Conservation (phyloP, 1,284 basidiomycete genomes). For the Sporisorium iseilematis-ciliati region DNA sequence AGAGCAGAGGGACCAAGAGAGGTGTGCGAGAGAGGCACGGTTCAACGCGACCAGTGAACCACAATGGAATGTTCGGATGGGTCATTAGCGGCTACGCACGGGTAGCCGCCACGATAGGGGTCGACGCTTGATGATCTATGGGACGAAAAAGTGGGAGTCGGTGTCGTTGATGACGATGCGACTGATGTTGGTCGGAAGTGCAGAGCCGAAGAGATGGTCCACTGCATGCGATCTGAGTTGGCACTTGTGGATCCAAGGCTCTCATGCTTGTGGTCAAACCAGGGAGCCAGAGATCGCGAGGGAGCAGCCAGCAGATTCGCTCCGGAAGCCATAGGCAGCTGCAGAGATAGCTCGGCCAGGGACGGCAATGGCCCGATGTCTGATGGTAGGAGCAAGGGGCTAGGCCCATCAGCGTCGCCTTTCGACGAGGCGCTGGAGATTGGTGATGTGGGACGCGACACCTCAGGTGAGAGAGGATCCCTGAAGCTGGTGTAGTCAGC, state of each 20-base stretch:
- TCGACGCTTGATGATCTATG: slow-evolving; percentile 7
- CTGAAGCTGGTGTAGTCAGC: slow-evolving; percentile 17
- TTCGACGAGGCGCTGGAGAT: slow-evolving; percentile 45
- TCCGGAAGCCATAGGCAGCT: slow-evolving; percentile 18
- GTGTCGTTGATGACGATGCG: slow-evolving; percentile 15
- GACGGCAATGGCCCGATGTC: slow-evolving; percentile 29
- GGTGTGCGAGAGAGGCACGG: neutral
- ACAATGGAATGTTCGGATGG: slow-evolving; percentile 27
- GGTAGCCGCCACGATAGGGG: slow-evolving; percentile 6
- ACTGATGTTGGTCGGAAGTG: slow-evolving; percentile 4
- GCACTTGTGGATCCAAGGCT: slow-evolving; percentile 1
- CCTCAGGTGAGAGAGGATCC: slow-evolving; percentile 35
- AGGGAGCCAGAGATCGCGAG: slow-evolving; percentile 16
- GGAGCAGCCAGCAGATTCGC: slow-evolving; percentile 5
- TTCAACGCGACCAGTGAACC: slow-evolving; percentile 41
- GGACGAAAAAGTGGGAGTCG: neutral
- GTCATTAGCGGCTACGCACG: slow-evolving; percentile 1
- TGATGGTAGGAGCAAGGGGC: slow-evolving; percentile 30
- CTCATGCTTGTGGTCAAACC: slow-evolving; percentile 33
- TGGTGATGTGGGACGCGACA: slow-evolving; percentile 43
- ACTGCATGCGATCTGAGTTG: slow-evolving; percentile 36
- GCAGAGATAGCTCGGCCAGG: slow-evolving; percentile 34
- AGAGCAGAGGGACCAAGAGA: neutral
- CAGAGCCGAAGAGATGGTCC: slow-evolving; percentile 25
- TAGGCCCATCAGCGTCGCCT: slow-evolving; percentile 28